These are phyloP conservation scores for Ogataea nonfermentans DNA, from an alignment of 805 yeast genomes.

Conservation along the genomic window DNA sequence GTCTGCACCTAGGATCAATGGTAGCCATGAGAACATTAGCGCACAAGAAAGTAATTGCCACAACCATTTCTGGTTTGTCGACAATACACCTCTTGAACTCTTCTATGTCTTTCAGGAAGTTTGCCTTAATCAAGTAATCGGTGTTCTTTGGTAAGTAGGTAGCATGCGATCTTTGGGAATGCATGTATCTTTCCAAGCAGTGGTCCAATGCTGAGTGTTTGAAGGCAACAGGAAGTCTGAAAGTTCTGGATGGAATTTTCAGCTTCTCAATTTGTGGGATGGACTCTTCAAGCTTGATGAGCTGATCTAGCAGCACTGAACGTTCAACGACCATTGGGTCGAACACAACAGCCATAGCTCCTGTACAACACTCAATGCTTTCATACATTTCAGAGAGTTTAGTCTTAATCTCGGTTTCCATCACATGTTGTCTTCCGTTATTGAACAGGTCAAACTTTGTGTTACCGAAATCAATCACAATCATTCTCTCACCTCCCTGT, in stretches of 20 bases:
- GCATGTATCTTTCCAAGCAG: slow-evolving; percentile 87
- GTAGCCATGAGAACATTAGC: slow-evolving; percentile 99
- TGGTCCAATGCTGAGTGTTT: slow-evolving; percentile 85
- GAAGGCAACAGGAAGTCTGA: slow-evolving; percentile 91
- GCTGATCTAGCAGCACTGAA: slow-evolving; percentile 53
- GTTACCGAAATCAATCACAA: slow-evolving; percentile 86
- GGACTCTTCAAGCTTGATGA: slow-evolving; percentile 71
- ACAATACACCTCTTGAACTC: slow-evolving; percentile 81
- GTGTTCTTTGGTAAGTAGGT: slow-evolving; percentile 98
- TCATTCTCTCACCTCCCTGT: slow-evolving; percentile 95
- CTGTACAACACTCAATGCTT: slow-evolving; percentile 95
- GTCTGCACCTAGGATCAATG: slow-evolving; percentile 90
- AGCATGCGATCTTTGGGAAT: slow-evolving; percentile 87
- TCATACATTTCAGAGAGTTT: slow-evolving; percentile 72
- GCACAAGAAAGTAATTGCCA: slow-evolving; percentile 93
- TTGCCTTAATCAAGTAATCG: slow-evolving; percentile 87
- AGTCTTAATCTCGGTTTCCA: slow-evolving; percentile 66
- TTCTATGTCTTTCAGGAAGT: slow-evolving; percentile 70
- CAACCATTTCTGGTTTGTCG: slow-evolving; percentile 87
- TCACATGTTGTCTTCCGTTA: slow-evolving; percentile 63
- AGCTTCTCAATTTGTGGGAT: slow-evolving; percentile 73
- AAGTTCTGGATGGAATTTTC: slow-evolving; percentile 78
- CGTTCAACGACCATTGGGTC: slow-evolving; percentile 65
- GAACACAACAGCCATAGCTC: slow-evolving; percentile 87
- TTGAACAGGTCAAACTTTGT: slow-evolving; percentile 83